These are phyloP conservation scores for Albatrellus ellisii DNA, from an alignment of 768 basidiomycete species.

Conservation along the genomic window DNA sequence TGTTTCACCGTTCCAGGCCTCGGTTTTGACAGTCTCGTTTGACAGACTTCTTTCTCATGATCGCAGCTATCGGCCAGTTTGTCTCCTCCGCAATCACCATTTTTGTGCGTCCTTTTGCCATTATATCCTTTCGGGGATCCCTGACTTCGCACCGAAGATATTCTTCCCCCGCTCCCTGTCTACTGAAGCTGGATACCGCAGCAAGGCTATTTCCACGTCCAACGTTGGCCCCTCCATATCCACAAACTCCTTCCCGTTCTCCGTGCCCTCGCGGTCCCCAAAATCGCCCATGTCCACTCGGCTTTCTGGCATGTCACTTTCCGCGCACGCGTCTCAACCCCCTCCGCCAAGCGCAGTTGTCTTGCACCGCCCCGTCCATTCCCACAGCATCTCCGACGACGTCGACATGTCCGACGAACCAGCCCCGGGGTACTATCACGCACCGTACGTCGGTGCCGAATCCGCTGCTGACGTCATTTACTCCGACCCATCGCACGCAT, in stretches of 20 bases:
- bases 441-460: background rate
- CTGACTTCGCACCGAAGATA: conserved; percentile 27
- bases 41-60: conserved; percentile 56
- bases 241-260: conserved; percentile 5
- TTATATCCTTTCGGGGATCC: background rate
- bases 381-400: background rate
- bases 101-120: conserved; percentile 34
- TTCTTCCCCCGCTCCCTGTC: conserved; percentile 71
- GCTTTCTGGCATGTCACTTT: background rate
- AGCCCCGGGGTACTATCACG: background rate
- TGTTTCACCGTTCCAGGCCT: background rate
- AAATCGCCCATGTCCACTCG: background rate
- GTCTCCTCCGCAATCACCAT: conserved; percentile 73
- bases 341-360: background rate
- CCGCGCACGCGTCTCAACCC: background rate
- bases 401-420: background rate
- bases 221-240: conserved; percentile 13
- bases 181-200: conserved; percentile 47
- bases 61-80: conserved; percentile 63
- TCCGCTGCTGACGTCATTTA: background rate
- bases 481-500: too few species aligned
- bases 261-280: conserved; percentile 2
- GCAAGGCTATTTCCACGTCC: conserved; percentile 20
- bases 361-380: background rate
- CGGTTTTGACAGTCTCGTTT: conserved; percentile 3